phyloP scores from a whole-genome alignment of 352 stramenopile genomes.

The Blastocystis sp. region DNA sequence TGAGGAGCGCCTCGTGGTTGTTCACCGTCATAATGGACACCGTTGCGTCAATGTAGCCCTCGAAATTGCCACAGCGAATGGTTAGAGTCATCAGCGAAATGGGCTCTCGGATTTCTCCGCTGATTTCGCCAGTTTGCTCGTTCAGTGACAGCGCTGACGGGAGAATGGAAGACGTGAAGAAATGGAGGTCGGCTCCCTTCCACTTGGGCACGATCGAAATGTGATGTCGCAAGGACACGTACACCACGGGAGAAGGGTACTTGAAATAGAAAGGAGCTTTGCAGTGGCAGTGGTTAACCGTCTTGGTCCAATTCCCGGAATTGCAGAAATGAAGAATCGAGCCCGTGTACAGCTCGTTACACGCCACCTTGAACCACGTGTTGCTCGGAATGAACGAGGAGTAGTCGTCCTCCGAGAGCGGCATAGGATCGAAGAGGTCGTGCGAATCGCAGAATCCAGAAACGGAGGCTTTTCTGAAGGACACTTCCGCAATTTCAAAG shows the following conservation, averaged over 20 bases:
- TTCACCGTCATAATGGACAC: constrained; percentile 25
- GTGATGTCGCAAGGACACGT: not conserved
- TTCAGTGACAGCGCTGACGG: constrained; percentile 9
- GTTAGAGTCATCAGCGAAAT: constrained; percentile 22
- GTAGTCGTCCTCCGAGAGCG: not conserved
- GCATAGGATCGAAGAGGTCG: not conserved
- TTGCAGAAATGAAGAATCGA: constrained; percentile 28
- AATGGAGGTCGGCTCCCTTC: constrained; percentile 21
- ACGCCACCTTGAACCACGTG: constrained; percentile 40
- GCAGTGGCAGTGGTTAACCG: not conserved
- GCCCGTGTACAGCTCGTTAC: constrained; percentile 2
- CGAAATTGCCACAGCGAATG: constrained; percentile 23
- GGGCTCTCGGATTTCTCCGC: not conserved
- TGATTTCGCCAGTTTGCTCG: constrained; percentile 15
- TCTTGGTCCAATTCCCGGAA: constrained; percentile 38
- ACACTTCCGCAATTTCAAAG: constrained; percentile 45
- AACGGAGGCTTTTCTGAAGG: not conserved
- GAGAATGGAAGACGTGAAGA: not conserved
- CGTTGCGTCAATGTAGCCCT: not conserved
- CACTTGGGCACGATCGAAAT: constrained; percentile 31
- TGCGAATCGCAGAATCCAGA: constrained; percentile 46
- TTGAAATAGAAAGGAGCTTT: not conserved
- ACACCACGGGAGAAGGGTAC: not conserved
- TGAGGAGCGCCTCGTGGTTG: constrained; percentile 34
- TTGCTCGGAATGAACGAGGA: constrained; percentile 17